A percentile compares a stretch with the other conserved stretches of the same genome.
phyloP scores from a whole-genome alignment of 78 protist genomes.

The Blattamonas nauphoetae region DNA sequence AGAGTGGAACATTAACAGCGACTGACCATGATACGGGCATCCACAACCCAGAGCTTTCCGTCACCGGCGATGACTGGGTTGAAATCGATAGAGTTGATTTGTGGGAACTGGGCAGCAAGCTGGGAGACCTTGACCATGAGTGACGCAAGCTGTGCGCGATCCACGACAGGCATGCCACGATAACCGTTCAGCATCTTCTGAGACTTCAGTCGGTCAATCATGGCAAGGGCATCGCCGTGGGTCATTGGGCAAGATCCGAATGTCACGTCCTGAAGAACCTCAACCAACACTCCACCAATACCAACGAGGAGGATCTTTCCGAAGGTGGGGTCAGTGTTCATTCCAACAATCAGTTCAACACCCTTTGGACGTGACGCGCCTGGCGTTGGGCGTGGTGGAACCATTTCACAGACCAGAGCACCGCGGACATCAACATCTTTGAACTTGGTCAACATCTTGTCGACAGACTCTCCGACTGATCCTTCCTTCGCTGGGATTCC shows the following conservation, averaged over 20 bases:
- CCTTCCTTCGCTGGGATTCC: constrained; percentile 16
- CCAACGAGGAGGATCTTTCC: constrained; percentile 12
- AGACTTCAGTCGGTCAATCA: constrained; percentile 15
- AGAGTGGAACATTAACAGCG: too few species aligned
- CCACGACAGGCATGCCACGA: constrained; percentile 32
- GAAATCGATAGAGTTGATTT: not conserved
- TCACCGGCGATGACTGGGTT: constrained; percentile 8
- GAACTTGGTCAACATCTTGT: constrained; percentile 3
- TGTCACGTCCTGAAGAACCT: constrained; percentile 12
- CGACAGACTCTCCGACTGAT: not conserved
- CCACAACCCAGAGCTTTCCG: constrained; percentile 3
- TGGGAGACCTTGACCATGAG: not conserved
- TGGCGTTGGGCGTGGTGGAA: not conserved
- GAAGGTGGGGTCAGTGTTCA: constrained; percentile 20
- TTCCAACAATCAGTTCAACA: constrained; percentile 21
- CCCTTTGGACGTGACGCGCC: constrained; percentile 21
- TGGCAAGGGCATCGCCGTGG: not conserved
- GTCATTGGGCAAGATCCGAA: constrained; percentile 1
- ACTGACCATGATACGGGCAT: constrained; percentile 22
- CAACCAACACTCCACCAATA: constrained; percentile 27
- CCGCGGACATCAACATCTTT: constrained; percentile 14
- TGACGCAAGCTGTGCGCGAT: constrained; percentile 1
- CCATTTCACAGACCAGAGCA: not conserved
- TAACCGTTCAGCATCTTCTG: constrained; percentile 23
- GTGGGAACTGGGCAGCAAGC: not conserved